Evolutionary conservation across 805 yeast genomes (phyloP).

Genomic region (Saturnispora halmiae): DNA sequence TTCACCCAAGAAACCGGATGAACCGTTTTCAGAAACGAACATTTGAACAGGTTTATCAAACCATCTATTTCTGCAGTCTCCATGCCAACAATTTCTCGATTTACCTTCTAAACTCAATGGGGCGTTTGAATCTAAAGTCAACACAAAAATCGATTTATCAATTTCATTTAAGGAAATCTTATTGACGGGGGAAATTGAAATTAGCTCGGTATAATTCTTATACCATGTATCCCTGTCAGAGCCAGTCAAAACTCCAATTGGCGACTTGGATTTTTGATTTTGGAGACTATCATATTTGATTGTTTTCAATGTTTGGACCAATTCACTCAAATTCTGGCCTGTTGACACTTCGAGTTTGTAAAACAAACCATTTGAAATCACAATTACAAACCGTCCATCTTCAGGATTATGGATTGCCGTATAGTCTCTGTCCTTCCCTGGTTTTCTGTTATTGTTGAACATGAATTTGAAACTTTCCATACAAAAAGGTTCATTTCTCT

Average conservation of each 20-base stretch:
- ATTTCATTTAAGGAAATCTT: constrained; percentile 54
- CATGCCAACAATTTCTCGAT: constrained; percentile 86
- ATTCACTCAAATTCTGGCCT: constrained; percentile 36
- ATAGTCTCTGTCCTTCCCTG: constrained; percentile 55
- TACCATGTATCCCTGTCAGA: constrained; percentile 82
- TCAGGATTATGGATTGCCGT: constrained; percentile 38
- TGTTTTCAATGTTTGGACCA: constrained; percentile 49
- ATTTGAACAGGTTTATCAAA: constrained; percentile 89
- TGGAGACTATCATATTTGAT: constrained; percentile 35
- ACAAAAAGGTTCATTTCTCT: constrained; percentile 71
- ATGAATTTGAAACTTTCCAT: constrained; percentile 87
- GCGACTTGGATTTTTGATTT: constrained; percentile 35
- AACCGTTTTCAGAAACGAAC: constrained; percentile 70
- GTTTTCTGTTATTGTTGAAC: constrained; percentile 85
- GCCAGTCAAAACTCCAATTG: constrained; percentile 74
- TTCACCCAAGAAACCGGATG: constrained; percentile 91
- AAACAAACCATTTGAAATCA: constrained; percentile 67
- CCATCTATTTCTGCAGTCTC: constrained; percentile 89
- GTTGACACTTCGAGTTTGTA: constrained; percentile 65
- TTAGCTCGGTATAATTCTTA: constrained; percentile 46
- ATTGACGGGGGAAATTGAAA: constrained; percentile 48
- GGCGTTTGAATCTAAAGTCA: constrained; percentile 63
- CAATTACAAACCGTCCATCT: constrained; percentile 59
- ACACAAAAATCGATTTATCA: constrained; percentile 67
- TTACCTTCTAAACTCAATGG: constrained; percentile 80